These are phyloP conservation scores for Monosporascus sp. DNA, from an alignment of 2,329 filamentous ascomycete genomes.

Conservation along the genomic window DNA sequence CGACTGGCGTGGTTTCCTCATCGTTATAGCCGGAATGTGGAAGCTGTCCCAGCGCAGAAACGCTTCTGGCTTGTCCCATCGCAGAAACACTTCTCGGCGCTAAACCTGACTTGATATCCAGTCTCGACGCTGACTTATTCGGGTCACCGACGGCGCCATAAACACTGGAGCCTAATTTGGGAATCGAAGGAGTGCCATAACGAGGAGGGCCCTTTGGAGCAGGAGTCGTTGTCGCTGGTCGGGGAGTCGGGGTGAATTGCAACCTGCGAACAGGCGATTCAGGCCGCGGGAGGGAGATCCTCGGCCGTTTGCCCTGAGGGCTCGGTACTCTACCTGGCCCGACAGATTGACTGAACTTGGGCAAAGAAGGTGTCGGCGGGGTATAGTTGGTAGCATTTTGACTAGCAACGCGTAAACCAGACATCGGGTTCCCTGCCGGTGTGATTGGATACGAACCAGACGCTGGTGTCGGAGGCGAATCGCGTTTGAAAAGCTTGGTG, in stretches of 20 bases:
- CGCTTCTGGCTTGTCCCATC: conserved; percentile 51
- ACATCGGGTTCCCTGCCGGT: conserved; percentile 59
- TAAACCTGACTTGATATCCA: conserved; percentile 46
- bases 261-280: conserved; percentile 76
- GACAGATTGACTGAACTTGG: conserved; percentile 85
- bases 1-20: conserved; percentile 51
- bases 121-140: conserved; percentile 45
- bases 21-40: conserved; percentile 43
- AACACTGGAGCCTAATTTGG: conserved; percentile 59
- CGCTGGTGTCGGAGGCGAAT: conserved; percentile 45
- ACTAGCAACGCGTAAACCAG: conserved; percentile 45
- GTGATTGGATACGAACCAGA: conserved; percentile 56
- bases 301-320: conserved; percentile 64
- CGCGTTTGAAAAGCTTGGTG: conserved; percentile 68
- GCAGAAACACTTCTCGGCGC: conserved; percentile 56
- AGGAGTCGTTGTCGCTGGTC: conserved; percentile 53
- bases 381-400: conserved; percentile 58
- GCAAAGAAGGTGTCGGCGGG: conserved; percentile 58
- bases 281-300: conserved; percentile 77
- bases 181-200: conserved; percentile 57
- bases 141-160: conserved; percentile 57
- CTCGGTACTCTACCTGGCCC: conserved; percentile 69
- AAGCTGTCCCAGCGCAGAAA: conserved; percentile 49
- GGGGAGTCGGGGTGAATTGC: conserved; percentile 55
- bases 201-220: conserved; percentile 45